phyloP scores from a whole-genome alignment of 2,329 filamentous ascomycete species.

The Trichoderma breve region DNA sequence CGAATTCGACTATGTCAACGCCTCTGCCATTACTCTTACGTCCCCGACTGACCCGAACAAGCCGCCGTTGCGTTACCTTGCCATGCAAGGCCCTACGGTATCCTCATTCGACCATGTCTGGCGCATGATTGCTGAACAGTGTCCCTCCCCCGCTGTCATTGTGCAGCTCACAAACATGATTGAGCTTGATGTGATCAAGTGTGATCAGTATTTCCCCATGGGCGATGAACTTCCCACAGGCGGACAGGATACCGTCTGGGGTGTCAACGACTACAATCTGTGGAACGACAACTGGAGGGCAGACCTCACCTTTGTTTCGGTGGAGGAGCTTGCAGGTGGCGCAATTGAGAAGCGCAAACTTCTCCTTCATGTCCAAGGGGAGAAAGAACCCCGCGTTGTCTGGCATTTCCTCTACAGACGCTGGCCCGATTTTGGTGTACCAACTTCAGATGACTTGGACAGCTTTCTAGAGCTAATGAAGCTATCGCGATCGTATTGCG shows the following conservation, averaged over 20 bases:
- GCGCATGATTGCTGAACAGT: conserved; percentile 90
- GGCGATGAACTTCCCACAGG: conserved; percentile 42
- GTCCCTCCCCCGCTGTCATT: conserved; percentile 70
- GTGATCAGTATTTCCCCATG: conserved; percentile 81
- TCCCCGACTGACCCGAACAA: conserved; percentile 40
- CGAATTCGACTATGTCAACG: conserved; percentile 77
- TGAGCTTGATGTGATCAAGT: conserved; percentile 77
- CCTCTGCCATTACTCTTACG: conserved; percentile 64
- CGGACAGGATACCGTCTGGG: conserved; percentile 41
- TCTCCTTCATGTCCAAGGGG: conserved; percentile 50
- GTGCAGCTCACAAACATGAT: conserved; percentile 92
- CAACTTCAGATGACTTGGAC: conserved; percentile 63
- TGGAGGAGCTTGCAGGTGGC: conserved; percentile 54
- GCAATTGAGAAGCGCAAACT: conserved; percentile 75
- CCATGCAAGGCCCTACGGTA: conserved; percentile 85
- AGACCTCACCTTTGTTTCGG: conserved; percentile 63
- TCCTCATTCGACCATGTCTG: conserved; percentile 79
- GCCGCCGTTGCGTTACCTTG: conserved; percentile 68
- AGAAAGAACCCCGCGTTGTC: conserved; percentile 56
- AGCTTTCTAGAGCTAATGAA: conserved; percentile 69
- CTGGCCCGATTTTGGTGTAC: conserved; percentile 90
- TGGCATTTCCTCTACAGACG: conserved; percentile 83
- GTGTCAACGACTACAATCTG: conserved; percentile 61
- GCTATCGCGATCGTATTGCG: conserved; percentile 59
- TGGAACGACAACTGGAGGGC: conserved; percentile 68